These are phyloP conservation scores for Scutellaria barbata DNA, from an alignment of 257 asterid genomes.

Conservation along the genomic window DNA sequence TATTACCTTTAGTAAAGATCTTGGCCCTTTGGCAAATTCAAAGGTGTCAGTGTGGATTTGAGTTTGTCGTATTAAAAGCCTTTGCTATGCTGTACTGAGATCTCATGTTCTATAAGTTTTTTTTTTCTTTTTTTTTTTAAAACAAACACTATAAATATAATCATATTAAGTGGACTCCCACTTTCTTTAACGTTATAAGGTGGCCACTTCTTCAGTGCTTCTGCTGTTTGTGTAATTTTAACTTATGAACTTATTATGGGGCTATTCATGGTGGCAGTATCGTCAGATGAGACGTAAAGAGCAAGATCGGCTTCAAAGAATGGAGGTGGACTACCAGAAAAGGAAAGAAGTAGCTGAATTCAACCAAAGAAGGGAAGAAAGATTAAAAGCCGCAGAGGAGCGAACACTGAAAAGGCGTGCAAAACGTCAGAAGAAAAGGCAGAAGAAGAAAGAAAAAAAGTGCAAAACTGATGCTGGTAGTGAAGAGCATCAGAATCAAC, in stretches of 20 bases:
- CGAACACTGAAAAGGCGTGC: slow-evolving; percentile 77
- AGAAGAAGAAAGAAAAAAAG: slow-evolving; percentile 69
- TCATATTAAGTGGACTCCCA: background rate
- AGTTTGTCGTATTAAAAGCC: too few relatives aligned
- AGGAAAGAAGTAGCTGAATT: slow-evolving; percentile 79
- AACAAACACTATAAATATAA: too few relatives aligned
- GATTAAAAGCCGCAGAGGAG: slow-evolving; percentile 90
- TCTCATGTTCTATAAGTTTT: too few relatives aligned
- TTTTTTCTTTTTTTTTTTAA: too few relatives aligned
- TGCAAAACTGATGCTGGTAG: slow-evolving; percentile 43
- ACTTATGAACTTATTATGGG: slow-evolving; percentile 19
- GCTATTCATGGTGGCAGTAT: slow-evolving; percentile 56
- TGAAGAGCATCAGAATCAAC: slow-evolving; percentile 53
- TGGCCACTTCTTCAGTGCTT: background rate
- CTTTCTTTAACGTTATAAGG: background rate
- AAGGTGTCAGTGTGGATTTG: too few relatives aligned
- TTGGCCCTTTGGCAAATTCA: too few relatives aligned
- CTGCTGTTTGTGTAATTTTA: background rate
- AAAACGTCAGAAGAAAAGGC: slow-evolving; percentile 89
- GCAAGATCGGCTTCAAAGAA: slow-evolving; percentile 93
- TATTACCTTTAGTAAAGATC: too few relatives aligned
- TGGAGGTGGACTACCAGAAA: slow-evolving; percentile 81
- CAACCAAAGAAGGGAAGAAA: slow-evolving; percentile 75
- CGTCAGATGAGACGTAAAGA: slow-evolving; percentile 98
- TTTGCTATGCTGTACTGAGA: too few relatives aligned